Evolutionary conservation across 2,329 filamentous ascomycete genomes (phyloP), one percentile per base, ranked within the genome.

Genomic region (Sarocladium brachiariae): DNA sequence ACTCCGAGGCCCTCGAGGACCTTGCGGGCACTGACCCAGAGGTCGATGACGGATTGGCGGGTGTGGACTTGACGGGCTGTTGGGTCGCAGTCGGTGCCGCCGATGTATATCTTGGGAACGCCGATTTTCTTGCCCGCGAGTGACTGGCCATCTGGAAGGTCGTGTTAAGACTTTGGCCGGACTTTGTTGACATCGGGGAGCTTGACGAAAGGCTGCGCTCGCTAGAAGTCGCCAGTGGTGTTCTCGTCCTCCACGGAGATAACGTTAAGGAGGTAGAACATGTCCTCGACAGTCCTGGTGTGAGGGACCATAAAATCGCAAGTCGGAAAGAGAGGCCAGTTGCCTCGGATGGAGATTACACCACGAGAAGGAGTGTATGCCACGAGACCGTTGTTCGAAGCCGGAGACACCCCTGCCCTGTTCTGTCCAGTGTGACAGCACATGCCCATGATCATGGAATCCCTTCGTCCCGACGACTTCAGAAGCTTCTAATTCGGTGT

Each of bases 281-380:
- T 63, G 57, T 81, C 78, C 2, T 60, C 53, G 37, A 80, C 65
- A 0, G 69, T 74, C 23, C 76, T 64, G 0, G 77, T 73, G 49
- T 78, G 74, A 1, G 77, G 77, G 0, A 77, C 74, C 0, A 78
- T 60, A 0, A 76, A 71, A 59, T 82, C 78, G 54, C 77, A 80
- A 0, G 74, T 78, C 0, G 75, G 70, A 55, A 77, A 81, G 1
- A 82, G 61, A 2, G 78, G 77, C 71, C 75, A 80, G 6, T 73
- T 62, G 0, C 78, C 78, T 1, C 76, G 67, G 8, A 72, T 70
- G 2, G 76, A 72, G 14, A 83, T 64, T 0, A 76, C 53, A 0
- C 76, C 75, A 30, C 73, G 67, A 0, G 76, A 80, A 0, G 78
- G 77, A 0, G 79, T 77, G 51, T 81, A 81, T 0, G 71, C 76